Conservation (phyloP, 805 yeast genomes). For the Kregervanrija delftensis region DNA sequence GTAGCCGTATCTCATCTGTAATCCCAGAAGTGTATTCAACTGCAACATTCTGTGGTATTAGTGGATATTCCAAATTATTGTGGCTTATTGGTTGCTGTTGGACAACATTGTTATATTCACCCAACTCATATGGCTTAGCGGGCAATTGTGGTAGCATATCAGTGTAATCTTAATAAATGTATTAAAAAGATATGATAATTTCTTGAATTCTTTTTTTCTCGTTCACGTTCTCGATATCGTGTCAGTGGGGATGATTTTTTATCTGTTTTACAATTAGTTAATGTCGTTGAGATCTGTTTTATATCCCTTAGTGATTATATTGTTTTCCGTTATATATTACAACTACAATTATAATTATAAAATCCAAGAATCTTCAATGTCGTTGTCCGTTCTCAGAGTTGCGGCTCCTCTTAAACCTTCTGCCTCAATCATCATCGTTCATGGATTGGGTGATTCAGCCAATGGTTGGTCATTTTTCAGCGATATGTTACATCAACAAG, state of each 20-base stretch:
- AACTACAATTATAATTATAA: too few relatives aligned
- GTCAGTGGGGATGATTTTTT: not conserved
- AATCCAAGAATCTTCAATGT: slow-evolving; percentile 1
- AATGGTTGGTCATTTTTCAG: slow-evolving; percentile 85
- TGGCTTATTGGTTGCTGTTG: not conserved
- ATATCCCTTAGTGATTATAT: not conserved
- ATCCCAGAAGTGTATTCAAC: not conserved
- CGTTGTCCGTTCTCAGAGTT: slow-evolving; percentile 28
- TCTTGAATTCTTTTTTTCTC: not conserved
- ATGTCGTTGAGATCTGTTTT: not conserved
- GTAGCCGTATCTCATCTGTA: slow-evolving; percentile 9
- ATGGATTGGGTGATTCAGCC: slow-evolving; percentile 91
- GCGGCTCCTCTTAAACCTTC: slow-evolving; percentile 38
- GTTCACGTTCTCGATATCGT: too few relatives aligned
- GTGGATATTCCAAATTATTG: slow-evolving; percentile 18
- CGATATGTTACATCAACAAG: slow-evolving; percentile 42
- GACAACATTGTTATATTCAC: not conserved
- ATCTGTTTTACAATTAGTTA: not conserved
- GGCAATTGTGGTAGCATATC: not conserved
- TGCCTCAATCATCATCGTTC: slow-evolving; percentile 69
- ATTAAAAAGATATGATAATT: not conserved
- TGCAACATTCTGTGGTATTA: slow-evolving; percentile 15
- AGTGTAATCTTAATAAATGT: not conserved
- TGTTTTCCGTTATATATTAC: too few relatives aligned
- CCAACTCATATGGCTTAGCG: not conserved